Base-by-base conservation (phyloP, 176 grass and related monocot genomes). In the Zizania latifolia region DNA sequence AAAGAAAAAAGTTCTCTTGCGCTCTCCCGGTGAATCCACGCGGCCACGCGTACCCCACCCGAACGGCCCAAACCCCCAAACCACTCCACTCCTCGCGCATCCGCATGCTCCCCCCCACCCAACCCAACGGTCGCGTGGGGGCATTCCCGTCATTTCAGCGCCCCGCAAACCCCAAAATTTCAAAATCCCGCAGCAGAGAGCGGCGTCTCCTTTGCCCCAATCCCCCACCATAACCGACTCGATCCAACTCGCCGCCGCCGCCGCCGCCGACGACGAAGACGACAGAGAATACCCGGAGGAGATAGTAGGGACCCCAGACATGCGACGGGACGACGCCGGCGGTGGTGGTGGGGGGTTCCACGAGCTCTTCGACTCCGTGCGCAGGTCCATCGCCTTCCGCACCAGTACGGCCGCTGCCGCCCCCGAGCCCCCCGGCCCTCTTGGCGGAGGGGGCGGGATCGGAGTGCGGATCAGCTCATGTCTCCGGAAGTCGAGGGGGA, bases 311-410 rank as follows among this genome's bases (percentile, higher is more conserved):
- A 34, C 13, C 22, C 8, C 24, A 67, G 32, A 62, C 74, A 92
- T 92, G 89, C 87, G 90, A 31, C 73, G 81, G 63, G 89, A 89
- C 56, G 83, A 93, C 36, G 51, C 78, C 29, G 65, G 74, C 12
- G 91, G 84, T 11, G 84, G 69, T 1, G 76, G 69, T 4, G 64
- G 77, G 16, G 81, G 77, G 26, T 75, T 99, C 86, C 84, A 92
- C 72, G 95, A 92, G 4, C 74, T 99, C 27, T 99, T 99, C 68
- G 86, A 93, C 81, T 99, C 91, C 44, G 95, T 99, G 56, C 83
- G 95, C 63, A 77, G 89, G 41, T 99, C 95, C 62, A 77, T 99
- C 33, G 78, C 69, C 68, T 94, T 92, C 65, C 86, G 84, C 37
- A 51, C 91, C 58, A 90, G 86, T n/a, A 50, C 55, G 28, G 72